Percentiles rank a stretch among this genome's conserved stretches.
Evolutionary conservation across 768 basidiomycete species (phyloP).

Genomic region (Lactifluus rugatus): DNA sequence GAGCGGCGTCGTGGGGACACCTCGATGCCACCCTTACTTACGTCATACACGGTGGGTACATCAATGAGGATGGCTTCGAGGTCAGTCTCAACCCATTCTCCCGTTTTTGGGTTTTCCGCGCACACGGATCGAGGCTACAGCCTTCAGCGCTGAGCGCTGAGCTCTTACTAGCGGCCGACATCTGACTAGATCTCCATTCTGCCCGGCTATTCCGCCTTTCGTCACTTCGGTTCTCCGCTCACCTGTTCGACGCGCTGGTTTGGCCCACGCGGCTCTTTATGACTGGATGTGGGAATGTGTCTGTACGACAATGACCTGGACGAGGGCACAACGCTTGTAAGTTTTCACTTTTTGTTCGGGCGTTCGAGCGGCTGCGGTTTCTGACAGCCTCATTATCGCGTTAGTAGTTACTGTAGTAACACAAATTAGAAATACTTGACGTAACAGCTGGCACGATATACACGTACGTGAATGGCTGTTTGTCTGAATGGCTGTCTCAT

Average conservation of each 20-base stretch:
- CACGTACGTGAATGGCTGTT: too few species aligned
- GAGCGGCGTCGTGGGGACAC: too few species aligned
- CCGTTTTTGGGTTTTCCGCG: neutral
- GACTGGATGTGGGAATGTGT: conserved; percentile 95
- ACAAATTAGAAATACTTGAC: too few species aligned
- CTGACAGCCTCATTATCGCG: too few species aligned
- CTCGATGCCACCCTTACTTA: too few species aligned
- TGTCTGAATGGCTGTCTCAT: too few species aligned
- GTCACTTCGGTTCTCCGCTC: conserved; percentile 55
- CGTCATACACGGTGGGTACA: conserved; percentile 91
- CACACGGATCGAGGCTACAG: neutral
- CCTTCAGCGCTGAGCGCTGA: too few species aligned
- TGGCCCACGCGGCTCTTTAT: conserved; percentile 92
- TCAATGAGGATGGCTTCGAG: conserved; percentile 98
- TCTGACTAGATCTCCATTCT: conserved; percentile 73
- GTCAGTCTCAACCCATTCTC: conserved; percentile 29
- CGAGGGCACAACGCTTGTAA: conserved; percentile 76
- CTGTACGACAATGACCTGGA: conserved; percentile 92
- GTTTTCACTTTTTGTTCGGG: too few species aligned
- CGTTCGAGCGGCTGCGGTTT: too few species aligned
- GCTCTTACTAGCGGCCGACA: neutral
- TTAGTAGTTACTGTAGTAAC: too few species aligned
- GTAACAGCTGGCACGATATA: too few species aligned
- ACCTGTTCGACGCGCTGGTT: conserved; percentile 73
- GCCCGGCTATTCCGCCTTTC: conserved; percentile 59